A percentile compares a stretch with the other conserved stretches of the same genome.
Evolutionary conservation across 352 stramenopile species (phyloP).

Genomic region (Globisporangium spiculum): DNA sequence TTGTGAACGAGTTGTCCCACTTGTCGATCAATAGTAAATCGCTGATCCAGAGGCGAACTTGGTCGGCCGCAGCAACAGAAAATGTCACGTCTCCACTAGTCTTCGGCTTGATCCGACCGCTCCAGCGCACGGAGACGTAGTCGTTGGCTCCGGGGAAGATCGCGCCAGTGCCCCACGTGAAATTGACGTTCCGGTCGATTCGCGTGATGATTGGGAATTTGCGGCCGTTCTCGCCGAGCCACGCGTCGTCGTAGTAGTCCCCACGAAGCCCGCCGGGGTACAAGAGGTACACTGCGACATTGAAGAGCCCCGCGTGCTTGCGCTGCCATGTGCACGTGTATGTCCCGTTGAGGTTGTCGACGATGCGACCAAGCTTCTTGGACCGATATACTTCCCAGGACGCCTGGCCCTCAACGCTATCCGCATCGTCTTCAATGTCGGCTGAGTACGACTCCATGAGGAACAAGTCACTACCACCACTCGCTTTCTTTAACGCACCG

Average conservation of each 20-base stretch:
- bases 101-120: constrained; percentile 56
- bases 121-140: constrained; percentile 67
- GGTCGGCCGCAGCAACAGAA: constrained; percentile 43
- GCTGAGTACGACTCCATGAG: constrained; percentile 41
- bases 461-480: constrained; percentile 24
- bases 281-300: constrained; percentile 50
- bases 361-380: constrained; percentile 22
- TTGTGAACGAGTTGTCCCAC: constrained; percentile 34
- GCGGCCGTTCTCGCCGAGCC: constrained; percentile 33
- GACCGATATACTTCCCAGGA: constrained; percentile 19
- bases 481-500: constrained; percentile 19
- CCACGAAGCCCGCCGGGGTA: constrained; percentile 56
- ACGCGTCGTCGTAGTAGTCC: constrained; percentile 67
- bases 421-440: constrained; percentile 18
- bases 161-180: constrained; percentile 57
- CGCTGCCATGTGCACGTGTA: constrained; percentile 54
- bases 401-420: neutral
- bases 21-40: constrained; percentile 60
- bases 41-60: constrained; percentile 61
- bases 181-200: constrained; percentile 69
- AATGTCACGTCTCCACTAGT: constrained; percentile 37
- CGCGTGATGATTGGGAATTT: constrained; percentile 29
- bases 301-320: constrained; percentile 42
- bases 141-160: constrained; percentile 47
- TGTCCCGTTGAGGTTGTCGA: constrained; percentile 29